Evolutionary conservation across 2,329 filamentous ascomycete species (phyloP), one percentile per base, ranked within the genome.

Genomic region (Penicillium verrucosum): DNA sequence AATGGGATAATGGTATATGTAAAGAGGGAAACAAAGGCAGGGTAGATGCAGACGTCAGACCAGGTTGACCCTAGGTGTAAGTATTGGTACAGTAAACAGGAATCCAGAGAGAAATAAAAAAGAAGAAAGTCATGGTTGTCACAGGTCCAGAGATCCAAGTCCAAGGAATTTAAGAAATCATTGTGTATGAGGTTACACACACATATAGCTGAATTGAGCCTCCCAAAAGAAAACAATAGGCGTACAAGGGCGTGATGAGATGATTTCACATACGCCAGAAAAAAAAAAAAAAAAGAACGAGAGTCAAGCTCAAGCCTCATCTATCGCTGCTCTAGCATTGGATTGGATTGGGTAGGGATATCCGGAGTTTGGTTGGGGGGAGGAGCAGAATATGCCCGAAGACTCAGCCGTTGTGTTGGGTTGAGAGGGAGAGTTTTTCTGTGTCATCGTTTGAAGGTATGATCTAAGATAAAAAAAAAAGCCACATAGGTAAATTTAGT

Each of bases 401-500:
- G 21, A 46, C 23, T 36, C 34, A 34, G 46, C 21, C 29, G 21
- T 27, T 29, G 23, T 49, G 27, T 29, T 54, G 44, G 27, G 36
- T 42, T 27, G 37, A 23, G 42, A 58, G 45, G 43, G 53, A 41
- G 21, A 10, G 41, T 50, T 46, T 51, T 61, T 61, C 60, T 62
- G 63, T 60, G 51, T 67, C 60, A 58, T 46, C 41, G 54, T 48
- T 52, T 42, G 48, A 51, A 29, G 41, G 25, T 27, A 32, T 43
- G 37, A 29, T 58, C 38, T 46, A 50, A 54, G 45, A 58, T 54
- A 59, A 51, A 56, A 58, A 34, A 56, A 59, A 34, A 14, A 14
- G 30, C 30, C 11, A 51, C 11, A 51, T 14, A 23, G 5, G 32
- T 41, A 54, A 54, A 27, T 47, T 73, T 65, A 79, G 65, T 88